Evolutionary conservation across 2,329 filamentous ascomycete species (phyloP).

Genomic region (Talaromyces sp.): DNA sequence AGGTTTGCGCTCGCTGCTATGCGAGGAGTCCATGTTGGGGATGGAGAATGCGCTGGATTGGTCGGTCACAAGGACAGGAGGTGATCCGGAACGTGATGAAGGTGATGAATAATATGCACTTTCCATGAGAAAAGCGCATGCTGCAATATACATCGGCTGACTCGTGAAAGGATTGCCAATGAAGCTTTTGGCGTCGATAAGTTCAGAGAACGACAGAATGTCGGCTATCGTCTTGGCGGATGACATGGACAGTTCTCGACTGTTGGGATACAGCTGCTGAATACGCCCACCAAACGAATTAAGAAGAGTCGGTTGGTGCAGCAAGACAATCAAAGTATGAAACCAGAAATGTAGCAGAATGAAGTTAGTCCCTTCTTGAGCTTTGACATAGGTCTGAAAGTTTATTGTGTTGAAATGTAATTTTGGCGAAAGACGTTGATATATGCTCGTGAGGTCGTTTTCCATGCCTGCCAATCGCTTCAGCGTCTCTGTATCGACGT

Average conservation of each 20-base stretch:
- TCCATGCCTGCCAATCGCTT: constrained; percentile 74
- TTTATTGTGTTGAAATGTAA: constrained; percentile 82
- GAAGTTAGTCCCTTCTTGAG: constrained; percentile 80
- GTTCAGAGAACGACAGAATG: constrained; percentile 78
- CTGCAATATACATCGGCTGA: constrained; percentile 87
- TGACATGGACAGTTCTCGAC: constrained; percentile 77
- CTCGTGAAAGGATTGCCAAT: constrained; percentile 86
- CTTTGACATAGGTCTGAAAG: constrained; percentile 78
- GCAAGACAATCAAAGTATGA: constrained; percentile 77
- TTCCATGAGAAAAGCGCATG: constrained; percentile 83
- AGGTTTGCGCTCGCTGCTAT: constrained; percentile 30
- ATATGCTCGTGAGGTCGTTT: constrained; percentile 68
- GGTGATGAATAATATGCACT: constrained; percentile 67
- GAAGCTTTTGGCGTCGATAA: constrained; percentile 81
- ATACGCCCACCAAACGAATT: constrained; percentile 70
- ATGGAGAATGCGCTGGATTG: constrained; percentile 37
- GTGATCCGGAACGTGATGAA: constrained; percentile 60
- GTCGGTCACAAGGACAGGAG: constrained; percentile 37
- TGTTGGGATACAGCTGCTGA: constrained; percentile 73
- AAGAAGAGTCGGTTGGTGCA: constrained; percentile 79
- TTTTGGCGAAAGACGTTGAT: constrained; percentile 70
- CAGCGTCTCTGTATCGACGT: constrained; percentile 72
- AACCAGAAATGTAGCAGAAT: constrained; percentile 87
- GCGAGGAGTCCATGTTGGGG: constrained; percentile 31
- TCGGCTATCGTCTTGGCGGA: constrained; percentile 90